phyloP scores from a whole-genome alignment of 225 moss, liverwort and hornwort species.

The Physcomitrellopsis africana region DNA sequence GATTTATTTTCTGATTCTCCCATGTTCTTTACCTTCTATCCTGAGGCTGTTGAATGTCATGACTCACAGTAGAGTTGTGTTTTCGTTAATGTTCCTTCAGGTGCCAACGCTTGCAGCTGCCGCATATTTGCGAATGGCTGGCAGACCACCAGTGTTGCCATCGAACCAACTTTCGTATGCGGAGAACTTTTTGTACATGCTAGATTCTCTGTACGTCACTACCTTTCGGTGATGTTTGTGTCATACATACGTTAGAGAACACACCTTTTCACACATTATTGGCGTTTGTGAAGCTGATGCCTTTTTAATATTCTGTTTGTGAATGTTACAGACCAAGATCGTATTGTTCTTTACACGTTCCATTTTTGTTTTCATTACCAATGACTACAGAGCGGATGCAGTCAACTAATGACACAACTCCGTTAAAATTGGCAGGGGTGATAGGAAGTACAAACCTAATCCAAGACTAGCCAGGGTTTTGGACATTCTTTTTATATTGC shows the following conservation, averaged over 20 bases:
- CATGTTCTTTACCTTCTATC: slow-evolving; percentile 3
- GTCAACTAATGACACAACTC: slow-evolving; percentile 1
- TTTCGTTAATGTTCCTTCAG: slow-evolving; percentile 35
- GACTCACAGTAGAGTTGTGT: slow-evolving; percentile 18
- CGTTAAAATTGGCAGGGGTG: slow-evolving; percentile 59
- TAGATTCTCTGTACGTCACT: slow-evolving; percentile 79
- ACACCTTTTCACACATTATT: not conserved
- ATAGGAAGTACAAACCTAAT: slow-evolving; percentile 86
- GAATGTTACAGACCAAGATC: slow-evolving; percentile 3
- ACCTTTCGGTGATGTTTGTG: slow-evolving; percentile 3
- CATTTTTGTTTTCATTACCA: not conserved
- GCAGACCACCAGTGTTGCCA: slow-evolving; percentile 83
- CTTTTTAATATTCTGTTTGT: not conserved
- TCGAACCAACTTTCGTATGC: slow-evolving; percentile 80
- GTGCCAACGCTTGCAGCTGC: slow-evolving; percentile 92
- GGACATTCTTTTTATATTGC: slow-evolving; percentile 93
- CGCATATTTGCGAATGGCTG: slow-evolving; percentile 91
- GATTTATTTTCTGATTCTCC: slow-evolving; percentile 3
- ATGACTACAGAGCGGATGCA: slow-evolving; percentile 5
- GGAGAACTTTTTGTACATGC: slow-evolving; percentile 96
- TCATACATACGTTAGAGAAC: not conserved
- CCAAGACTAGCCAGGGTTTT: slow-evolving; percentile 83
- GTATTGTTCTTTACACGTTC: not conserved
- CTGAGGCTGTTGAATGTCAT: slow-evolving; percentile 12
- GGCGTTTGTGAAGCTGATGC: not conserved